Base-by-base conservation (phyloP, 2,329 filamentous ascomycete species). In the Coccinonectria pachysandricola region DNA sequence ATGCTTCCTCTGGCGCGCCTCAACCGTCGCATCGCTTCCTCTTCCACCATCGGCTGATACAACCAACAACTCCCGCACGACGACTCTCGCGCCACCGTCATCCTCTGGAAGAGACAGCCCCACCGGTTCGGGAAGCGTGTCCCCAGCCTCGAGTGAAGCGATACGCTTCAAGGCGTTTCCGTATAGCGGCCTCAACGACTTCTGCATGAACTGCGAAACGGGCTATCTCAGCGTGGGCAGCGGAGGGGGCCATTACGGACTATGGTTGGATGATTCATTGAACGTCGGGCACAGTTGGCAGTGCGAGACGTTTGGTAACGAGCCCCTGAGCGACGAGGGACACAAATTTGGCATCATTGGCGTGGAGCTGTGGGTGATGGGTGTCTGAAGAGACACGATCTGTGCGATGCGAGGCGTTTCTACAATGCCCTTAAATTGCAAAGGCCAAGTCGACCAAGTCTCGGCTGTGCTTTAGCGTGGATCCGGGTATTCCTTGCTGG, bases 131-230 rank as follows among this genome's bases (percentile, higher is more conserved):
- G 36, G 39, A 24, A 23, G 31, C 19, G 26, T 39, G 16, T 45
- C 32, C 4, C 45, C 68, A 1, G 68, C 65, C 14, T 74, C 75
- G 4, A 71, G 75, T 4, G 82, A 88, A 35, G 69, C 75, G 14
- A 84, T 96, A 41, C 76, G 91, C 12, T 98, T 98, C 68, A 95
- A 94, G 57, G 88, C 88, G 0, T 98, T 96, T 46, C 87, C 88
- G 0, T 96, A 95, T 49, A 92, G 82, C 30, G 91, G 91, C 5
- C 72, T 93, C 20, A 96, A 98, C 53, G 91, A 96, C 54, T 98
- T 93, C 52, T 85, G 88, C 62, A 91, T 96, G 41, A 81, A 92
- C 46, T 96, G 88, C 56, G 86, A 96, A 57, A 65, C 74, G 3
- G 72, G 77, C 13, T 96, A 82, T 51, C 56, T 98, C 9, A 91